Base-by-base conservation (phyloP, 495 filamentous ascomycete genomes). In the Articulospora tetracladia region DNA sequence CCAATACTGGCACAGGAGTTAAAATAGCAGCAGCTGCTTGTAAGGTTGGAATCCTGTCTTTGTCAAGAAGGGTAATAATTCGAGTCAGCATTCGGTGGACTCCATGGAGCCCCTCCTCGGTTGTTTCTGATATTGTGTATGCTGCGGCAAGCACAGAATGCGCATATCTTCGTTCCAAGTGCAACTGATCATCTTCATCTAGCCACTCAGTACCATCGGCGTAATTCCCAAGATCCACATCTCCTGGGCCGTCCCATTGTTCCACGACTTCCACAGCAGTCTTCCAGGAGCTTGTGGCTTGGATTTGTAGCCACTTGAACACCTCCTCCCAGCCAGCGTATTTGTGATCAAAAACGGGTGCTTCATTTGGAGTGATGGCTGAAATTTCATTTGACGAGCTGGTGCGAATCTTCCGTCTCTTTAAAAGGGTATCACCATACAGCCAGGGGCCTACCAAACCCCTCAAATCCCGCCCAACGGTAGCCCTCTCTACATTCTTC, bases 361-460 rank as follows among this genome's bases (percentile, higher is more conserved):
- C 60, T 6, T 68, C 63, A 10, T 58, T 56, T n/a, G n/a, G n/a
- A 4, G 62, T 53, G 24, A 65, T 26, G 12, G 36, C 15, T 54
- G 60, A 44, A 39, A 28, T 47, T 28, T 39, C 27, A 2, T 59
- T 36, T 1, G 67, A 48, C 46, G 59, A 51, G 25, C 12, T 55
- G 47, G 26, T 67, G 63, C 25, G 66, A 59, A 53, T 58, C 53
- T 26, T 67, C 50, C 61, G 63, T 52, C 80, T 67, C 68, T 86
- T 87, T 68, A 86, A 84, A 52, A 83, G 79, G 53, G 69, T 83
- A 58, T 84, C 80, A 34, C 87, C 89, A 67, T 88, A 88, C 53
- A 93, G 79, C 92, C 92, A 96, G 15, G 92, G 89, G 0, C 87
- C 89, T 60, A 94, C 78, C 10, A 96, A 65, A 2, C 88, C 87